These are phyloP conservation scores for Lepidium campestre DNA, from an alignment of 441 rosid species.

Conservation along the genomic window DNA sequence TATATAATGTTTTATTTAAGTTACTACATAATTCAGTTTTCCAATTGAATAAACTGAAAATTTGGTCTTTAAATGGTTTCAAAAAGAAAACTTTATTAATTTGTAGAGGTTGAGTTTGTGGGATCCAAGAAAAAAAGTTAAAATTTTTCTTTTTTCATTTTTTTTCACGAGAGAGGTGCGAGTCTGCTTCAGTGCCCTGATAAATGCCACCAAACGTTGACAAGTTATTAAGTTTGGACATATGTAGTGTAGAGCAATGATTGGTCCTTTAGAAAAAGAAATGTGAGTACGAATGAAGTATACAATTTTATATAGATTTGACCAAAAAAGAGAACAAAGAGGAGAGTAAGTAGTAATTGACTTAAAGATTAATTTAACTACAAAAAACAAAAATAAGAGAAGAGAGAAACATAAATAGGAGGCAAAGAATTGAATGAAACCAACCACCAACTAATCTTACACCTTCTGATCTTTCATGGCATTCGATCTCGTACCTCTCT, in stretches of 20 bases:
- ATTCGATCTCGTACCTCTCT: conserved; percentile 9
- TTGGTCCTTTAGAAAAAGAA: background rate
- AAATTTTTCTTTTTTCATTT: too few species aligned
- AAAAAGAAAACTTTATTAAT: background rate
- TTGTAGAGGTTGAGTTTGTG: background rate
- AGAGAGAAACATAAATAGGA: conserved; percentile 13
- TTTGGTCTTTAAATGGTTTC: background rate
- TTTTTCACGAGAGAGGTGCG: background rate
- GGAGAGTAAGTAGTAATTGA: background rate
- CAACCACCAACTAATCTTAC: conserved; percentile 24
- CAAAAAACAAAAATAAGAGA: background rate
- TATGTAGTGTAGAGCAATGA: background rate
- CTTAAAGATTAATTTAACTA: background rate
- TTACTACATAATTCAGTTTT: too few species aligned
- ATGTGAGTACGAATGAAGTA: background rate
- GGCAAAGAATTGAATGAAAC: conserved; percentile 22
- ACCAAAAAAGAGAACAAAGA: background rate
- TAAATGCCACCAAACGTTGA: background rate
- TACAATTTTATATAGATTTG: background rate
- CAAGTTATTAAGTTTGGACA: background rate
- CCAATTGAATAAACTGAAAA: too few species aligned
- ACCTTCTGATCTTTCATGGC: background rate
- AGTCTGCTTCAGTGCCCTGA: background rate
- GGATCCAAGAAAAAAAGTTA: background rate
- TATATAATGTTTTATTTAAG: too few species aligned